Base-by-base conservation (phyloP, 2,329 filamentous ascomycete genomes). In the Leptosphaerulina australis region DNA sequence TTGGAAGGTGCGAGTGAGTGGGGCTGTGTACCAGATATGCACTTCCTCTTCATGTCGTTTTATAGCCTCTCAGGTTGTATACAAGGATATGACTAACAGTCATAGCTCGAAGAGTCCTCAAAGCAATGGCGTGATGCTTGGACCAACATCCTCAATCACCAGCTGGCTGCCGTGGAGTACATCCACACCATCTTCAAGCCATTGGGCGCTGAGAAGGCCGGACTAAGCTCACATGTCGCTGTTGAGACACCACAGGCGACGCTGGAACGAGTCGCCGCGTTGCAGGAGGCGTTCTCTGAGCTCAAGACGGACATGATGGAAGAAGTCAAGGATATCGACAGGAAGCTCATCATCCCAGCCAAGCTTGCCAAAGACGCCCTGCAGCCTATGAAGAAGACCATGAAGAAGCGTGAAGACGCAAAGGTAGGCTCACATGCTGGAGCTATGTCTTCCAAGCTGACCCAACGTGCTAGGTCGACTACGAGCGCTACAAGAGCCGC, bases 341-440 rank as follows among this genome's bases (percentile, higher is more conserved):
- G 78, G 8, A 83, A 84, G 58, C 81, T 94, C 56, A 82, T 92
- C 44, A 79, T 79, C 50, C 88, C 90, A 0, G 87, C 87, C 3
- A 83, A 82, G 49, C 82, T 87, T 43, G 88, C 88, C 6, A 87
- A 84, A 63, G 83, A 87, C 43, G 83, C 77, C 44, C 79, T 93
- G 52, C 83, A 86, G 58, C 85, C 88, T 2, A 79, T 94, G 68
- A 86, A 88, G 65, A 94, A 91, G 75, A 87, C 86, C 1, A 90
- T 95, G 66, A 94, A 93, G 75, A 91, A 90, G 72, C 80, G 91
- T 36, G 89, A 94, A 67, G 88, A 92, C 63, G 89, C 86, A 74
- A 87, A 90, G 75, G 81, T 82, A 52, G 8, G 66, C 12, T 2
- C 5, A 3, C n/a, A 12, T 1, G 15, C 17, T 8, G 25, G 15